These are phyloP conservation scores for Cadophora sp. DNA, from an alignment of 2,329 filamentous ascomycete genomes.

Conservation along the genomic window DNA sequence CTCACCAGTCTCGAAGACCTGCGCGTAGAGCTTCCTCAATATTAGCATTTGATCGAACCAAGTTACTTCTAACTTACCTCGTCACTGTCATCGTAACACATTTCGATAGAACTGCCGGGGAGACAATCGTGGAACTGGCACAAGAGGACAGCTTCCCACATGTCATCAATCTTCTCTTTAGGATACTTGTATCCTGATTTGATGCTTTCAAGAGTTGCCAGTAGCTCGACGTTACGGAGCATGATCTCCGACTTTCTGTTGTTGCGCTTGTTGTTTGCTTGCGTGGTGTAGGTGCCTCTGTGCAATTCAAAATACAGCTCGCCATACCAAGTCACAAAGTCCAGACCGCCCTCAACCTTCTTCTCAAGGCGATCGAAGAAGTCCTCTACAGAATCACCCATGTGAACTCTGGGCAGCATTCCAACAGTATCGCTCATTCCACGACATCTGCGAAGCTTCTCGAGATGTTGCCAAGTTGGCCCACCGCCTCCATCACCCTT, in stretches of 20 bases:
- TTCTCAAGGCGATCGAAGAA: constrained; percentile 88
- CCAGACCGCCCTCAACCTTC: constrained; percentile 65
- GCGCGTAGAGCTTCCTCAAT: constrained; percentile 71
- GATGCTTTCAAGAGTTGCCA: constrained; percentile 85
- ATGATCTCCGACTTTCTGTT: constrained; percentile 87
- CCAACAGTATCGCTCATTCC: constrained; percentile 89
- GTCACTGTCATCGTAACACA: constrained; percentile 97
- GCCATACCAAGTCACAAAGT: constrained; percentile 95
- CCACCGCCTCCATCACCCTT: constrained; percentile 97
- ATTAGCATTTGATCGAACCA: constrained; percentile 17
- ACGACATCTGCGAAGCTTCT: constrained; percentile 91
- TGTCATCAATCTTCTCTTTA: constrained; percentile 89
- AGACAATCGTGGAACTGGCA: constrained; percentile 99
- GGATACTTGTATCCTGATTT: constrained; percentile 82
- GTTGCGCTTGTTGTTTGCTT: constrained; percentile 96
- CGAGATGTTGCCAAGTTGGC: constrained; percentile 90
- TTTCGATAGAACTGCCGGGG: constrained; percentile 93
- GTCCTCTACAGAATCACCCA: constrained; percentile 90
- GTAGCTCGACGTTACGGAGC: constrained; percentile 85
- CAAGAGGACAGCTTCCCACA: constrained; percentile 92
- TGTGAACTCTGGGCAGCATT: constrained; percentile 82
- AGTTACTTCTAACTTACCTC: constrained; percentile 56
- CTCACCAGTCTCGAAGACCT: constrained; percentile 80
- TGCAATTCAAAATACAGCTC: constrained; percentile 98
- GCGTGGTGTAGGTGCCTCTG: constrained; percentile 95